A percentile compares a stretch with the other conserved stretches of the same genome.
Conservation (phyloP, 148 eudicot genomes). For the Nyssa sinensis region DNA sequence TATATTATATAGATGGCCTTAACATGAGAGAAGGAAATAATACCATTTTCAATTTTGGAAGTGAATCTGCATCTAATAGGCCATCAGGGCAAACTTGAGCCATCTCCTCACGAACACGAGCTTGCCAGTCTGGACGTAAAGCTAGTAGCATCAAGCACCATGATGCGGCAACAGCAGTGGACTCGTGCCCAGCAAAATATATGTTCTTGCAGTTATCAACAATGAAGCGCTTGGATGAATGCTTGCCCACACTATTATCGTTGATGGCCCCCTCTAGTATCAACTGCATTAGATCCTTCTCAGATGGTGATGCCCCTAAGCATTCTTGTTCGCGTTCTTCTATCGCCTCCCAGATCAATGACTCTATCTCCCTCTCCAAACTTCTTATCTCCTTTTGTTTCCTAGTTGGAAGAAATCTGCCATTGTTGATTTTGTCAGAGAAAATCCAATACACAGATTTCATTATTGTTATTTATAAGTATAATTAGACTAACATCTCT, state of each 20-base stretch:
- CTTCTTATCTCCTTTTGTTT: slow-evolving; percentile 41
- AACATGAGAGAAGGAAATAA: no score
- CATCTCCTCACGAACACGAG: slow-evolving; percentile 50
- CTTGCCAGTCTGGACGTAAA: slow-evolving; percentile 77
- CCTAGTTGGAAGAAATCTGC: slow-evolving; percentile 30
- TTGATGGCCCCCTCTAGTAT: slow-evolving; percentile 62
- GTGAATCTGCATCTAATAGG: slow-evolving; percentile 43
- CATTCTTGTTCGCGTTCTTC: slow-evolving; percentile 51
- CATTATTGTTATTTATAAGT: no score
- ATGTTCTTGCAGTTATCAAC: slow-evolving; percentile 91
- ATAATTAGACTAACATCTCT: no score
- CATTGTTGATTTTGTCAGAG: not conserved
- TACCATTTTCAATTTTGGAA: slow-evolving; percentile 74
- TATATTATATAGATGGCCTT: no score
- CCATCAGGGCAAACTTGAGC: slow-evolving; percentile 28
- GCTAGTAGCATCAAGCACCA: slow-evolving; percentile 90
- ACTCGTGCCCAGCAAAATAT: slow-evolving; percentile 87
- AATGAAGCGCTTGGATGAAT: slow-evolving; percentile 51
- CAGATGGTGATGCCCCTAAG: slow-evolving; percentile 23
- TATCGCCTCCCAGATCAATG: slow-evolving; percentile 69
- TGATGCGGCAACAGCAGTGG: slow-evolving; percentile 76
- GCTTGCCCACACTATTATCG: slow-evolving; percentile 35
- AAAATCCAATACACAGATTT: not conserved
- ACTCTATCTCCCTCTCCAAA: slow-evolving; percentile 64
- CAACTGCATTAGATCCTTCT: slow-evolving; percentile 65